Evolutionary conservation across 2,329 filamentous ascomycete species (phyloP), one percentile per base, ranked within the genome.

Genomic region (Neonectria faginata): DNA sequence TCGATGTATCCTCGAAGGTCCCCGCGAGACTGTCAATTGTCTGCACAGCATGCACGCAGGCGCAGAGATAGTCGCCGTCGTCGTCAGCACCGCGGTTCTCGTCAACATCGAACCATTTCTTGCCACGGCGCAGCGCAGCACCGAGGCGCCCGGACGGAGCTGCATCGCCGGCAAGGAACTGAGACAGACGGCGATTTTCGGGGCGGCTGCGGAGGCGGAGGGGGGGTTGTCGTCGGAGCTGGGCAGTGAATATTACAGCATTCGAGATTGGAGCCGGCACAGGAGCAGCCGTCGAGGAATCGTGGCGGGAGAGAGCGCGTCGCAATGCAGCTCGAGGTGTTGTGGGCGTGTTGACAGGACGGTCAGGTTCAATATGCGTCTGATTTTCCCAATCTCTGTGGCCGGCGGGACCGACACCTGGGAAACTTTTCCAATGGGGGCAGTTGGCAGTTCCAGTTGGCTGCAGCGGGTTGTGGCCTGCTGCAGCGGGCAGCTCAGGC

Each of bases 81-180:
- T 60, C 20, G 66, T 65, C 31, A 59, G 11, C 52, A 62, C 44
- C 16, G 60, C 55, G 18, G 64, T 64, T 45, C 64, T 72, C 27
- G 66, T 60, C 64, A 67, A 57, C 54, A 76, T 71, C 27, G 69
- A 68, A 20, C 63, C 57, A 59, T 73, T 75, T 68, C 71, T 68
- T 62, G 67, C 67, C 65, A 74, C 70, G 69, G 80, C 79, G 71
- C 79, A 76, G 63, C 81, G 79, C 73, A 88, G 81, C 79, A 79
- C 77, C 72, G 82, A 81, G 77, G 85, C 82, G 80, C 85, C 82
- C 65, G 82, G 79, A 77, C 82, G 84, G 77, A 88, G 82, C 79
- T 82, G 86, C 85, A 89, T 89, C 62, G 64, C 66, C 50, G 63
- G 57, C 52, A 53, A 44, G 33, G 18, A 25, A 29, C 16, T 48